Evolutionary conservation across 2,329 filamentous ascomycete genomes (phyloP).

Genomic region (Trichophyton verrucosum): DNA sequence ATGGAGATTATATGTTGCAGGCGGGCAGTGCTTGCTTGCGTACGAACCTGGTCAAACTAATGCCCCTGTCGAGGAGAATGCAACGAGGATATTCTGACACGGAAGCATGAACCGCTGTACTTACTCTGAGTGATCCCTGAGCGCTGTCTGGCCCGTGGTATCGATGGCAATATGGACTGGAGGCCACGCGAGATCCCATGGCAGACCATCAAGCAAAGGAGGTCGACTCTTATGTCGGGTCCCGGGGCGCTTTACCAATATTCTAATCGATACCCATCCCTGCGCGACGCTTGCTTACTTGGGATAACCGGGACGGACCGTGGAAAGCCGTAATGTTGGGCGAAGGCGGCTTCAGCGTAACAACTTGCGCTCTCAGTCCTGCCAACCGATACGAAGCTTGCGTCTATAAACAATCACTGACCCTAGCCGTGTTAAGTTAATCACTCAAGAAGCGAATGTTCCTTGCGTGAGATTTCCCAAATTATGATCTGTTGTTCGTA

Average conservation of each 20-base stretch:
- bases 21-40: no score
- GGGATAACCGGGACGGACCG: constrained; percentile 1
- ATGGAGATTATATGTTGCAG: no score
- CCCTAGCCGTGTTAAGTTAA: background rate
- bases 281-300: background rate
- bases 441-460: background rate
- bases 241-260: background rate
- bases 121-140: background rate
- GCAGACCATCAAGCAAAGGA: background rate
- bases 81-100: background rate
- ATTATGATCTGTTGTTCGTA: background rate
- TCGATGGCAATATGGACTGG: background rate
- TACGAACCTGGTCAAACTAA: no score
- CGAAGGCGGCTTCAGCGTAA: background rate
- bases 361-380: background rate
- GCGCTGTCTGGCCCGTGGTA: background rate
- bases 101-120: no score
- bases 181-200: background rate
- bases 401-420: background rate
- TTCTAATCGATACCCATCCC: background rate
- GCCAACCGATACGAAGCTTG: background rate
- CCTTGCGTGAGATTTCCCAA: background rate
- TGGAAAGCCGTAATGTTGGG: background rate
- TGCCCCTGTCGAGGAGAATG: background rate
- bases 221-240: background rate